Base-by-base conservation (phyloP, 805 yeast species). In the Metschnikowia matae region DNA sequence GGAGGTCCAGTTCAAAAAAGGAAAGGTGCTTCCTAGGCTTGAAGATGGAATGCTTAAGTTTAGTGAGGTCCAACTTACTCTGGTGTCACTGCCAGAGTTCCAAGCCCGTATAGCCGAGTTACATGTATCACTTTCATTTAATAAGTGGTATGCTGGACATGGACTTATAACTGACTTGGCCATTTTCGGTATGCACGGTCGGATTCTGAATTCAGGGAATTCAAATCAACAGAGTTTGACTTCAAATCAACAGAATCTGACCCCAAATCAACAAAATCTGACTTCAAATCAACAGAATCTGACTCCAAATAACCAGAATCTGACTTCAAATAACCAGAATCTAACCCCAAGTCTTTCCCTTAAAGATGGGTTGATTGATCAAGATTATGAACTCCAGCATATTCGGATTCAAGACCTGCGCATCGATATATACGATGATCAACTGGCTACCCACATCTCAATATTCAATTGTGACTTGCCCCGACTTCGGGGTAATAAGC, bases 401-500 rank as follows among this genome's bases (percentile, higher is more conserved):
- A 68, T 82, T 31, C 76, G 73, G 44, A 74, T 85, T 7, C 77
- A 67, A 38, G 86, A 83, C 60, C 77, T 85, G 1, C 68, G 69
- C 41, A 53, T 83, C 8, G 71, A 74, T 49, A 59, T 77, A 1
- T 62, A 61, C 55, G 43, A 42, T n/a, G 55, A 49, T 11, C 45
- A 26, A 6, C 40, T 33, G 20, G 79, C 80, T 0, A 54, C 80
- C 43, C 77, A 77, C 40, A 65, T 87, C 20, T 70, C 84, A 2
- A 68, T 87, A 1, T 87, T 84, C 65, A 83, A 82, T 57, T 75
- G 89, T 62, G 86, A 83, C 46, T 62, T 87, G 52, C 84, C 86
- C 7, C 78, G 74, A 53, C 62, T 87, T 37, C 70, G 89, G 40
- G 75, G 82, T 7, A 74, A 78, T 48, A 77, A 85, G 73, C 58